These are phyloP conservation scores for Zanthoxylum bungeanum DNA, from an alignment of 345 rosid genomes.

Conservation along the genomic window DNA sequence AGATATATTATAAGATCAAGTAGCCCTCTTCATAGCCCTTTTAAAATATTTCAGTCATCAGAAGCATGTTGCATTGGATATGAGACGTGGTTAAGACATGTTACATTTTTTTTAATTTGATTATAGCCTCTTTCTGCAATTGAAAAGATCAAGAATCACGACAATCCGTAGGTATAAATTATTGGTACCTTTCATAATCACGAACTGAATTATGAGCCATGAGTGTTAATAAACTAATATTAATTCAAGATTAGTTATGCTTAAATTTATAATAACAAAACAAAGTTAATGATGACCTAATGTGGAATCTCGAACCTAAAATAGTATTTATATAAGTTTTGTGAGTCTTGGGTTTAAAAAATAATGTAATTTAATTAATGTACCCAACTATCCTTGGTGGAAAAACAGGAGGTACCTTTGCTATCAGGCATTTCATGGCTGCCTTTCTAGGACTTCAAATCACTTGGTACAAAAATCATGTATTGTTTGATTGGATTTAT, in stretches of 20 bases:
- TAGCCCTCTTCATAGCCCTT: background rate
- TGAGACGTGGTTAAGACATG: slow-evolving; percentile 15
- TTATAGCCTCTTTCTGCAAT: background rate
- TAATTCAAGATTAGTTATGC: background rate
- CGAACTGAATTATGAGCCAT: slow-evolving; percentile 8
- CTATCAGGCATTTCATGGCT: background rate
- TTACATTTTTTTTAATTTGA: background rate
- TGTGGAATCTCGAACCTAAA: slow-evolving; percentile 27
- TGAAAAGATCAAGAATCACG: slow-evolving; percentile 24
- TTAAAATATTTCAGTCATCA: background rate
- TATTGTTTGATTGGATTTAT: too few species aligned
- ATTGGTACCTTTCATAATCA: slow-evolving; percentile 20
- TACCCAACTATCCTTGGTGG: slow-evolving; percentile 13
- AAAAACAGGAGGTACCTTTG: slow-evolving; percentile 22
- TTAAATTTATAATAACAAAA: background rate
- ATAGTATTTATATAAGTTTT: background rate
- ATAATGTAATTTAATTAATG: background rate
- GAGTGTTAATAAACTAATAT: background rate
- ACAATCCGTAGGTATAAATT: slow-evolving; percentile 2
- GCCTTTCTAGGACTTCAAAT: background rate
- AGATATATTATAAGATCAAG: too few species aligned
- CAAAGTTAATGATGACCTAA: slow-evolving; percentile 20
- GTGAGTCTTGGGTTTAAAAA: background rate
- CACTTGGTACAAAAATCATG: background rate
- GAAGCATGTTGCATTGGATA: background rate